Percentiles rank a stretch among this genome's conserved stretches.
phyloP scores from a whole-genome alignment of 768 basidiomycete species.

The Naganishia antarctica region DNA sequence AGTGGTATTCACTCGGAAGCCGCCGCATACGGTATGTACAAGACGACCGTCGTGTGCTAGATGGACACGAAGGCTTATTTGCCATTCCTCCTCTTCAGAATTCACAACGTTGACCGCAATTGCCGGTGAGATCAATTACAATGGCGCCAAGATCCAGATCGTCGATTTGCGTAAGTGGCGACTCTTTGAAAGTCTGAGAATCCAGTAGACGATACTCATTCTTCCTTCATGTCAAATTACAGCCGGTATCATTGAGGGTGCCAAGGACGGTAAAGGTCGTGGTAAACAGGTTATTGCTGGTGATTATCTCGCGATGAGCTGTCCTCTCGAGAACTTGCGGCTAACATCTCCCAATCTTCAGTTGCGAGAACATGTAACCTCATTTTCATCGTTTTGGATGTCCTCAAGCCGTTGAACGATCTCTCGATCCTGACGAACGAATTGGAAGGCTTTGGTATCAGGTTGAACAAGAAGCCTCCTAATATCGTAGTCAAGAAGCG shows the following conservation, averaged over 20 bases:
- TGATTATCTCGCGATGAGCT: slow-evolving; percentile 7
- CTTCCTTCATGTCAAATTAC: slow-evolving; percentile 34
- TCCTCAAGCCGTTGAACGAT: slow-evolving; percentile 95
- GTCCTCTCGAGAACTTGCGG: background rate
- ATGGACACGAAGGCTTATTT: too few species aligned
- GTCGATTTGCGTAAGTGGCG: slow-evolving; percentile 70
- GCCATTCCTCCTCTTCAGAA: slow-evolving; percentile 51
- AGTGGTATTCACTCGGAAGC: slow-evolving; percentile 87
- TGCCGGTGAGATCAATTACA: slow-evolving; percentile 87
- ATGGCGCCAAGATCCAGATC: slow-evolving; percentile 94
- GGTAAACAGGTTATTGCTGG: slow-evolving; percentile 69
- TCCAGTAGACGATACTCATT: background rate
- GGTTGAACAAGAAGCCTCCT: slow-evolving; percentile 91
- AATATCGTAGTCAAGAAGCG: slow-evolving; percentile 61
- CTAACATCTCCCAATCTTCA: slow-evolving; percentile 42
- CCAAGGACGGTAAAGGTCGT: slow-evolving; percentile 90
- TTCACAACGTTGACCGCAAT: slow-evolving; percentile 96
- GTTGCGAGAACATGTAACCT: slow-evolving; percentile 97
- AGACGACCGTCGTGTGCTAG: background rate
- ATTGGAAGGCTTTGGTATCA: slow-evolving; percentile 95
- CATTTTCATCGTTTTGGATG: slow-evolving; percentile 97
- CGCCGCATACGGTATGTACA: slow-evolving; percentile 62
- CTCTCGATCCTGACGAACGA: slow-evolving; percentile 81
- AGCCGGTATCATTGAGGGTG: slow-evolving; percentile 98
- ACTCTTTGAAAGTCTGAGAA: too few species aligned